A percentile compares a stretch with the other conserved stretches of the same genome.
phyloP scores from a whole-genome alignment of 2,329 filamentous ascomycete species.

The Arachnopeziza araneosa region DNA sequence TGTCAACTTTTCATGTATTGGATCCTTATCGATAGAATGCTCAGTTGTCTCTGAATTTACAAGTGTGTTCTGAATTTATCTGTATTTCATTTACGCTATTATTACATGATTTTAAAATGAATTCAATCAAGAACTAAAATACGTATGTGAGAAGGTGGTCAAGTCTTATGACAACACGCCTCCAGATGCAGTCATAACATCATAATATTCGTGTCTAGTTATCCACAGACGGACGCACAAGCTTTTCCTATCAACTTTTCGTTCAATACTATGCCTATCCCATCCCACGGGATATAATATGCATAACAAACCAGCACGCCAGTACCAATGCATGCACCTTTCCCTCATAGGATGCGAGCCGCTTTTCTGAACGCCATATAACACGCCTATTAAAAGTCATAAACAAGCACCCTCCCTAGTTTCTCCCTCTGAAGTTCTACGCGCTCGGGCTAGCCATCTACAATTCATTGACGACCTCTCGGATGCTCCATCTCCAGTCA shows the following conservation, averaged over 20 bases:
- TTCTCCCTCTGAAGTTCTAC: neutral
- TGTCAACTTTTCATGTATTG: no score
- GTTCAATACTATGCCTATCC: neutral
- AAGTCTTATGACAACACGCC: neutral
- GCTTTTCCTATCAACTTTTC: neutral
- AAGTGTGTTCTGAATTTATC: no score
- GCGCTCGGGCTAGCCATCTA: neutral
- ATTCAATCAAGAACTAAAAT: no score
- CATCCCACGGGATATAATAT: neutral
- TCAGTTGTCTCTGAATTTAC: no score
- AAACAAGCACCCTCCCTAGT: neutral
- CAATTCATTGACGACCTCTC: constrained; percentile 44
- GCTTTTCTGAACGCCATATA: neutral
- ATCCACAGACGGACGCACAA: neutral
- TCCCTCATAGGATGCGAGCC: neutral
- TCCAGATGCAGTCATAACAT: neutral
- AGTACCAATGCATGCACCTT: neutral
- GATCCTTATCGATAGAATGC: no score
- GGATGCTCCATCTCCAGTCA: constrained; percentile 73
- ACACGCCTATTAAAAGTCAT: neutral
- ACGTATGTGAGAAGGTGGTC: no score
- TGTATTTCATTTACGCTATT: no score
- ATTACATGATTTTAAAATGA: no score
- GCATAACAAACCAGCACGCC: neutral
- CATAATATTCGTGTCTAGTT: neutral